phyloP scores from a whole-genome alignment of 768 basidiomycete species.

The Boletus subparvulus region DNA sequence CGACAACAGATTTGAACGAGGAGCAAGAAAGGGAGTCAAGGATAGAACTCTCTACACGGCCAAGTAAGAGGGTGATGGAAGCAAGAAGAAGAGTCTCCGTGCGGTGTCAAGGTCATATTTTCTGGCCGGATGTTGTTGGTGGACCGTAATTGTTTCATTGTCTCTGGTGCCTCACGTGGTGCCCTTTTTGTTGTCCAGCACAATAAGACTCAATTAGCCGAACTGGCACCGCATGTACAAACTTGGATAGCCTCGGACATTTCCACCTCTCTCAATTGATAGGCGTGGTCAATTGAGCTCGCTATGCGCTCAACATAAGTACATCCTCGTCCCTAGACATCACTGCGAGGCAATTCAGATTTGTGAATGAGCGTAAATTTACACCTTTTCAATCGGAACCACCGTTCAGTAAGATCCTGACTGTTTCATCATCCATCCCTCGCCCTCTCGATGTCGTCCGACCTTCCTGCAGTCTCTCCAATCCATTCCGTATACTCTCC shows the following conservation, averaged over 20 bases:
- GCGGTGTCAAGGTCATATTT: conserved; percentile 15
- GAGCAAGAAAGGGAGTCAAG: neutral
- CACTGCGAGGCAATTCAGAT: neutral
- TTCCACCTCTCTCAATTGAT: too few species aligned
- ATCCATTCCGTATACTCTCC: conserved; percentile 62
- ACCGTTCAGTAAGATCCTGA: conserved; percentile 23
- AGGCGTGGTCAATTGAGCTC: too few species aligned
- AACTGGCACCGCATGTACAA: neutral
- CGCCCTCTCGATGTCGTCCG: conserved; percentile 51
- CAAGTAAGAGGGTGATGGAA: neutral
- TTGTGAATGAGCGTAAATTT: neutral
- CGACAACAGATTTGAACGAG: neutral
- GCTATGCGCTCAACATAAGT: too few species aligned
- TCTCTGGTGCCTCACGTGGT: conserved; percentile 3
- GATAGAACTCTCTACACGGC: too few species aligned
- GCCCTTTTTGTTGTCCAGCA: conserved; percentile 24
- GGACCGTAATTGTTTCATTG: conserved; percentile 25
- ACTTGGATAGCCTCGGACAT: neutral
- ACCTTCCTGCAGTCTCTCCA: conserved; percentile 56
- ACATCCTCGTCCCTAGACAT: neutral
- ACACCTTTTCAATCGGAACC: conserved; percentile 6
- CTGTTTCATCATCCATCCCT: conserved; percentile 41
- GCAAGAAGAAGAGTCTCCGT: neutral
- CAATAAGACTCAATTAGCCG: conserved; percentile 24
- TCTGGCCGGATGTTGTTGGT: conserved; percentile 1